These are phyloP conservation scores for Venturia effusa DNA, from an alignment of 2,329 filamentous ascomycete species.

Conservation along the genomic window DNA sequence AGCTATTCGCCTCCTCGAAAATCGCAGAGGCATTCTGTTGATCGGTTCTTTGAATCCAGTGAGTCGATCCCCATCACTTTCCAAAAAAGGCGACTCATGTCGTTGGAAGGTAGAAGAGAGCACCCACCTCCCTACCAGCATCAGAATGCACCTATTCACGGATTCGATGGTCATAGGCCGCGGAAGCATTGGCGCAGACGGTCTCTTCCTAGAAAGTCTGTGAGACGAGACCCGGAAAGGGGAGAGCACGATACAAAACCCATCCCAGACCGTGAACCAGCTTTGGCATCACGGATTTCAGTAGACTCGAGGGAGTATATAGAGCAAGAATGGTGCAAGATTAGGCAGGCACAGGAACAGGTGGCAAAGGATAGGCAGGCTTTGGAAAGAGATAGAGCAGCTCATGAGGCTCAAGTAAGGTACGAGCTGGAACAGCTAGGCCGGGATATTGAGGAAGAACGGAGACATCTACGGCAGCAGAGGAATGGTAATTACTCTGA, in stretches of 20 bases:
- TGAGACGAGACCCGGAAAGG: background rate
- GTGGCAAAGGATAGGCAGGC: background rate
- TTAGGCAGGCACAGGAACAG: background rate
- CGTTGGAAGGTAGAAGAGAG: background rate
- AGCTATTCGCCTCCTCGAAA: background rate
- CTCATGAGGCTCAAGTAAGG: background rate
- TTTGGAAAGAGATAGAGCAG: background rate
- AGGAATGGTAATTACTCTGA: background rate
- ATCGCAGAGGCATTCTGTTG: conserved; percentile 1
- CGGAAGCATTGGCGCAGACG: background rate
- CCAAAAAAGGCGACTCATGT: background rate
- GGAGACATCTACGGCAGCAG: background rate
- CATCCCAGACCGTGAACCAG: background rate
- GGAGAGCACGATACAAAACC: background rate
- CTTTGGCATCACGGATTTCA: background rate
- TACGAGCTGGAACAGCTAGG: background rate
- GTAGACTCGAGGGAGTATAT: background rate
- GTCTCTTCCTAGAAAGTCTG: background rate
- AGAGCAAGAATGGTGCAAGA: background rate
- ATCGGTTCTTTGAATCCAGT: conserved; percentile 1
- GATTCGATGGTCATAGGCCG: background rate
- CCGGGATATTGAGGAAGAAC: background rate
- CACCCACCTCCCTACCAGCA: background rate
- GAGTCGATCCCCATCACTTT: background rate
- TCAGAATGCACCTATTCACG: background rate